phyloP scores from a whole-genome alignment of 192 early-diverging fungal species.

The Podila minutissima region DNA sequence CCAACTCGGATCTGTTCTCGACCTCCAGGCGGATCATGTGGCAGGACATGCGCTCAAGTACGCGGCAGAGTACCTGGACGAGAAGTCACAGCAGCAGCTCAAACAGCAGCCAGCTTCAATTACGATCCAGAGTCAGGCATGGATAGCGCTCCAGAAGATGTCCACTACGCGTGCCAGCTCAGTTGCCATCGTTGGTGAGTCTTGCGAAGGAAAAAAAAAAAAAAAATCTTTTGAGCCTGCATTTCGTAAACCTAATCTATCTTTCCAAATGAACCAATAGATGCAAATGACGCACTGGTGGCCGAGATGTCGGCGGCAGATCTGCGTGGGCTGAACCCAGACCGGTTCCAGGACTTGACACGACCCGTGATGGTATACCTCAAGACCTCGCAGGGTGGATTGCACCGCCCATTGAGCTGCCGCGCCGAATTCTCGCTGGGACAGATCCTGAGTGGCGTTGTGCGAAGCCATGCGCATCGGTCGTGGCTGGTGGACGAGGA shows the following conservation, averaged over 20 bases:
- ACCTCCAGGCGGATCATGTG: conserved; percentile 30
- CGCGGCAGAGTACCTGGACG: conserved; percentile 20
- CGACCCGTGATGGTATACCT: conserved; percentile 75
- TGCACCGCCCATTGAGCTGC: conserved; percentile 63
- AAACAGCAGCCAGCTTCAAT: conserved; percentile 41
- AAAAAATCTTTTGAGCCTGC: background rate
- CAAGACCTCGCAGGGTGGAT: conserved; percentile 60
- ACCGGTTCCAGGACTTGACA: conserved; percentile 63
- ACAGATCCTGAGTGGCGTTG: conserved; percentile 62
- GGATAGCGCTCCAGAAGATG: conserved; percentile 56
- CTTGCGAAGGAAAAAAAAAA: background rate
- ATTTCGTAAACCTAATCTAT: background rate
- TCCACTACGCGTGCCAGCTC: conserved; percentile 59
- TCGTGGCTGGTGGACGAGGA: conserved; percentile 73
- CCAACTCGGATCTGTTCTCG: conserved; percentile 58
- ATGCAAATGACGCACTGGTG: conserved; percentile 65
- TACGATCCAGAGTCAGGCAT: conserved; percentile 55
- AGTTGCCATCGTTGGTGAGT: conserved; percentile 63
- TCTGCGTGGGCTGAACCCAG: conserved; percentile 74
- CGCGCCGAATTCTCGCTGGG: conserved; percentile 60
- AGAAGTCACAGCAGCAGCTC: conserved; percentile 1
- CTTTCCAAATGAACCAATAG: conserved; percentile 20
- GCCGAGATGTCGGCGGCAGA: conserved; percentile 79
- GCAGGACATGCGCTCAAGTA: conserved; percentile 31
- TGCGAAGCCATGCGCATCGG: conserved; percentile 62